These are phyloP conservation scores for Sarcocystis neurona DNA, from an alignment of 169 alveolate genomes.

Conservation along the genomic window DNA sequence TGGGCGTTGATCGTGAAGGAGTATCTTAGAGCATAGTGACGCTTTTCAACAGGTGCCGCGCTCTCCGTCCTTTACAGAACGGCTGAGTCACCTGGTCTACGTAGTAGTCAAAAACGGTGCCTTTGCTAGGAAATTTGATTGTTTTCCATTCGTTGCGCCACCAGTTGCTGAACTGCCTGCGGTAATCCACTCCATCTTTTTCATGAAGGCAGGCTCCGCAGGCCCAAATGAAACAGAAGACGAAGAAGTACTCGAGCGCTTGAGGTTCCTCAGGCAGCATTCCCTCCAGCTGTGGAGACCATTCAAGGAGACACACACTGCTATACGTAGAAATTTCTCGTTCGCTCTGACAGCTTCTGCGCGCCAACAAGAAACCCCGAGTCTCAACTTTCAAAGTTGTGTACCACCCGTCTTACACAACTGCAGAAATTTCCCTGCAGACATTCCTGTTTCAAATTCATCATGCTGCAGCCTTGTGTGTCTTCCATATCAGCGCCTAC, in stretches of 20 bases:
- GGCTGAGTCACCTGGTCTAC: too few relatives aligned
- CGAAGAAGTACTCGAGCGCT: constrained; percentile 90
- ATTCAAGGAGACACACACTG: not conserved
- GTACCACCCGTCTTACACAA: too few relatives aligned
- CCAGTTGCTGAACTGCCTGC: constrained; percentile 92
- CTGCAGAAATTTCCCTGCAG: too few relatives aligned
- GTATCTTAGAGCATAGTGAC: too few relatives aligned
- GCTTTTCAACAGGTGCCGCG: too few relatives aligned
- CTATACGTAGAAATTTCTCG: constrained; percentile 76
- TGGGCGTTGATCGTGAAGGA: too few relatives aligned
- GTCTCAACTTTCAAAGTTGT: too few relatives aligned
- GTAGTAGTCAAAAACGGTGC: constrained; percentile 94
- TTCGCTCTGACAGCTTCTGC: too few relatives aligned
- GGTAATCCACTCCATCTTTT: constrained; percentile 91
- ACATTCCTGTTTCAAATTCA: too few relatives aligned
- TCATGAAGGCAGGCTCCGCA: constrained; percentile 93
- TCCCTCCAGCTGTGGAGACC: constrained; percentile 62
- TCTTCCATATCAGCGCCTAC: constrained; percentile 72
- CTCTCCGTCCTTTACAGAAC: too few relatives aligned
- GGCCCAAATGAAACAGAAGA: constrained; percentile 92
- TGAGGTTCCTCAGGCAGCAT: constrained; percentile 78
- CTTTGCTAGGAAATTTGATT: constrained; percentile 93
- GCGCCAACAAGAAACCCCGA: too few relatives aligned
- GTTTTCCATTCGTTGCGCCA: constrained; percentile 95
- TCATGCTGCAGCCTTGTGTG: too few relatives aligned